phyloP scores from a whole-genome alignment of 192 early-diverging fungal genomes.

The Phycomyces blakesleeanus region DNA sequence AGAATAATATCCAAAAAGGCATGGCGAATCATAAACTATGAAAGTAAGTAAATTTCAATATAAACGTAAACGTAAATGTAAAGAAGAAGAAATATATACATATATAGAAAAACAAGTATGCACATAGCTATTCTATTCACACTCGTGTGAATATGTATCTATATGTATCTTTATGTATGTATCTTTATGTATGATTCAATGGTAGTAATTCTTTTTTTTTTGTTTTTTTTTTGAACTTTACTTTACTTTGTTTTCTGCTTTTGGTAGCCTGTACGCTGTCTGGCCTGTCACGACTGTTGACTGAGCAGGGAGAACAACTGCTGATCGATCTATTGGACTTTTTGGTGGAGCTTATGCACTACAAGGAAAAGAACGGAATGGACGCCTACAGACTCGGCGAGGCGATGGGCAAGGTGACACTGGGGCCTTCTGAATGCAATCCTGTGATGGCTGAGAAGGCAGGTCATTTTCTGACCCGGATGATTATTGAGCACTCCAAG shows the following conservation, averaged over 20 bases:
- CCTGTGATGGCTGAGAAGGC: conserved; percentile 26
- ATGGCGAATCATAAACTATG: conserved; percentile 33
- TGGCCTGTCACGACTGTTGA: conserved; percentile 12
- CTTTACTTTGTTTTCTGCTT: too few species aligned
- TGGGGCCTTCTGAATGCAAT: conserved; percentile 28
- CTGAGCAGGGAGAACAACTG: conserved; percentile 12
- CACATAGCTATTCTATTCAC: too few species aligned
- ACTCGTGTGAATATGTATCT: too few species aligned
- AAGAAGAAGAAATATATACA: too few species aligned
- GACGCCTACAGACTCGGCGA: conserved; percentile 28
- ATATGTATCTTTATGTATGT: too few species aligned
- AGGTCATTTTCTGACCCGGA: conserved; percentile 25
- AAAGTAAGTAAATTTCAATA: conserved; percentile 19
- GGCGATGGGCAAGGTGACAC: conserved; percentile 27
- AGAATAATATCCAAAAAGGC: conserved; percentile 29
- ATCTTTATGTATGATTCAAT: too few species aligned
- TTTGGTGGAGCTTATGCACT: conserved; percentile 27
- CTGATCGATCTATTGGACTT: conserved; percentile 33
- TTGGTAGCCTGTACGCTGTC: conserved; percentile 27
- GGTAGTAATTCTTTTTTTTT: too few species aligned
- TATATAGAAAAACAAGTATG: too few species aligned
- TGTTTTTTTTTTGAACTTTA: too few species aligned
- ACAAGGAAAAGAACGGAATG: conserved; percentile 25
- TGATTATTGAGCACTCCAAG: conserved; percentile 32
- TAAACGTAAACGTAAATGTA: neutral